These are phyloP conservation scores for Quercus wislizeni DNA, from an alignment of 306 rosid genomes.

Conservation along the genomic window DNA sequence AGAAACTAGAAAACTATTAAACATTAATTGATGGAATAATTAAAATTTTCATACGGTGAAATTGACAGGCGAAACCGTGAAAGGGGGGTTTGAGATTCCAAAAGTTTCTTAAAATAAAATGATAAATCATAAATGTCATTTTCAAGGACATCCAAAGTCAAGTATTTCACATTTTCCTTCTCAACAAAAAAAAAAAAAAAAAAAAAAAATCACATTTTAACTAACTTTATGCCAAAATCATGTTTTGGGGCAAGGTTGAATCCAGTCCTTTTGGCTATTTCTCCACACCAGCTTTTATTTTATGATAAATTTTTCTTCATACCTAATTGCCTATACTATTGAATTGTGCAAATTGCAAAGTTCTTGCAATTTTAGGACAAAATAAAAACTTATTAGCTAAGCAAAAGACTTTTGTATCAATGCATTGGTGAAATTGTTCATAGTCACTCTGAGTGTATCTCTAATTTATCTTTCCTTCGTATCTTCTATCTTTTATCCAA, in stretches of 20 bases:
- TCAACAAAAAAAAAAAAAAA: too few species aligned
- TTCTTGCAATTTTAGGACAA: too few species aligned
- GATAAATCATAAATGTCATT: background rate
- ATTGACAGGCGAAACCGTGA: too few species aligned
- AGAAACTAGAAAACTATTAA: background rate
- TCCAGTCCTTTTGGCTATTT: background rate
- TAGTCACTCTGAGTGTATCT: too few species aligned
- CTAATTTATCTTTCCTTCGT: too few species aligned
- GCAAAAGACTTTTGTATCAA: too few species aligned
- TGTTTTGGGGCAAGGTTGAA: background rate
- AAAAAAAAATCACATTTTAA: background rate
- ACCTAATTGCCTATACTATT: background rate
- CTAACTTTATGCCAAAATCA: background rate
- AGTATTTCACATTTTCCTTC: background rate
- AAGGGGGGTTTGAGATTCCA: too few species aligned
- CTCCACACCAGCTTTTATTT: background rate
- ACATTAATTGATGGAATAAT: background rate
- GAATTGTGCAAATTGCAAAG: too few species aligned
- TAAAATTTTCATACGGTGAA: background rate
- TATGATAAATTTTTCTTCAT: background rate
- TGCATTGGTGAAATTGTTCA: too few species aligned
- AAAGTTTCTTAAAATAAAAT: background rate
- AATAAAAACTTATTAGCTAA: too few species aligned
- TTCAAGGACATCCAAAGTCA: conserved; percentile 15
- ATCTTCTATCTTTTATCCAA: too few species aligned